Base-by-base conservation (phyloP, 768 basidiomycete genomes). In the Hygrocybe coccinea region DNA sequence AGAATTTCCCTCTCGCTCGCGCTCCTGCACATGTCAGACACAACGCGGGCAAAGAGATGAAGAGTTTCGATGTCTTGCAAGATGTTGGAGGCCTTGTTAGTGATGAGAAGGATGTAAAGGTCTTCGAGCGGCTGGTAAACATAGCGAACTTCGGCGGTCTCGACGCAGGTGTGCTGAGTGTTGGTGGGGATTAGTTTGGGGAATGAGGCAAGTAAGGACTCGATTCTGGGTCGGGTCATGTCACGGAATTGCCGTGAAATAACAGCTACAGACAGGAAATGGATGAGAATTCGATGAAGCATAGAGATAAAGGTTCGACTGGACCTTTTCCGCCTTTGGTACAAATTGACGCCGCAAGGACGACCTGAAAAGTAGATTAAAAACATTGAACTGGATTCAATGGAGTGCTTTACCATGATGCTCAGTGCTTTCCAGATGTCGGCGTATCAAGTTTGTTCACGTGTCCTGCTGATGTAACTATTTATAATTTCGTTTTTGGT, bases 41-140 rank as follows among this genome's bases (percentile, higher is more conserved):
- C 93, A 46, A 97, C 87, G 34, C 95, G 86, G 1, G 95, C 87
- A 63, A 97, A 88, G 36, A 99, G 87, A 62, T 95, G 91, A 0
- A 99, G 79, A 0, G 95, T 99, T 56, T 97, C 90, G 60, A 98
- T 95, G 70, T 98, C 97, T 75, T 97, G 97, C 37, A 99, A 76
- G 64, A 98, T 98, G 66, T 99, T 99, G n/a, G 91, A 93, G 7
- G 92, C 91, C 71, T 97, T 97, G 76, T 97, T 98, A 53, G 95
- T 98, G 73, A 98, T 95, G 60, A 98, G 80, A 61, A 98, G 80
- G 57, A 98, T 95, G 73, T 97, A 98, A 22, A 98, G 84, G 69
- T 97, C 93, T 70, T 97, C 94, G 45, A 97, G 81, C 0, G 94
- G 93, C 65, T 97, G 94, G 71, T 95, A 97, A 59, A 97, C 94